Conservation (phyloP, 495 filamentous ascomycete species). For the Schizothecium vesticola region DNA sequence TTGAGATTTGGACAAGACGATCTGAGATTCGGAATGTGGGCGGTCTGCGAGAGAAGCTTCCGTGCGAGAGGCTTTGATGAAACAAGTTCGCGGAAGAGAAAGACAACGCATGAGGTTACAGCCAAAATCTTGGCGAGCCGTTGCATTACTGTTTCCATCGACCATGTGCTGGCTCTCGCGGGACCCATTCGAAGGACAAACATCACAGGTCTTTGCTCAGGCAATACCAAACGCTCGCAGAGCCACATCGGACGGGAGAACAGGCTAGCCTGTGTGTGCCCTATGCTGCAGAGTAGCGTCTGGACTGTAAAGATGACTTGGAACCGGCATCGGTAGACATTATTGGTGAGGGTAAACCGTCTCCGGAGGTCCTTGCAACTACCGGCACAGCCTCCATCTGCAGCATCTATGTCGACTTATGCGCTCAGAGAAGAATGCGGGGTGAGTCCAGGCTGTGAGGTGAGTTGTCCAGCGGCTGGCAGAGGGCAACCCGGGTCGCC, state of each 20-base stretch:
- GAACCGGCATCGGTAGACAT: not conserved
- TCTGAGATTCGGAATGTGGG: not conserved
- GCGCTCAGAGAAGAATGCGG: slow-evolving; percentile 10
- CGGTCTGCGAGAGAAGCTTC: not conserved
- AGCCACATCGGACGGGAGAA: too few species aligned
- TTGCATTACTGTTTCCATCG: not conserved
- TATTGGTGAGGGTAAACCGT: not conserved
- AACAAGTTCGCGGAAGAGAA: not conserved
- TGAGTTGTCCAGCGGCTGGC: not conserved
- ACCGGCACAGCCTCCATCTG: slow-evolving; percentile 12
- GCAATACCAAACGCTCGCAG: too few species aligned
- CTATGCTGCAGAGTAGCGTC: not conserved
- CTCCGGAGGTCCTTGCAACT: slow-evolving; percentile 8
- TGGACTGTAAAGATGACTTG: not conserved
- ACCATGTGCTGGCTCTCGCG: not conserved
- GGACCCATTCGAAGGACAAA: not conserved
- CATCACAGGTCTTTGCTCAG: too few species aligned
- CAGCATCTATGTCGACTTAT: slow-evolving; percentile 16
- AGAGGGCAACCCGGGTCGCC: not conserved
- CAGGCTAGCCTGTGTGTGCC: too few species aligned
- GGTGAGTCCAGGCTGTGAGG: slow-evolving; percentile 1
- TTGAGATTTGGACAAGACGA: not conserved
- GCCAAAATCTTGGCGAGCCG: slow-evolving; percentile 6
- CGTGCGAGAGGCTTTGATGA: not conserved
- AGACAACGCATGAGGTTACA: not conserved